Base-by-base conservation (phyloP, 163 green algal genomes). In the Chlorella variabilis region DNA sequence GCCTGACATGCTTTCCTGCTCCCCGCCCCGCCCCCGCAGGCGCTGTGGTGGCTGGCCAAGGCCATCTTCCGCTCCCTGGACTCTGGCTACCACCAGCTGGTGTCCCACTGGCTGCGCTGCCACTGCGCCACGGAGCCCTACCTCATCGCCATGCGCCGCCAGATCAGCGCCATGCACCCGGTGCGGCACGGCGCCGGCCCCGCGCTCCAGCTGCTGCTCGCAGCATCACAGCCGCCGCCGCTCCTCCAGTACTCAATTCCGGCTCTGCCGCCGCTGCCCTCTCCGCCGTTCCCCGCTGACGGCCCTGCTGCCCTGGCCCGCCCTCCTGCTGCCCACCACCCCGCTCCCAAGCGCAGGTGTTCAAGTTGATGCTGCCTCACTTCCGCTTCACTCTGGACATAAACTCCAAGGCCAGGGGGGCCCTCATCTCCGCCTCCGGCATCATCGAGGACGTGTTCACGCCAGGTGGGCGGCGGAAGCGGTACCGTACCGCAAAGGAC, bases 321-420 rank as follows among this genome's bases (percentile, higher is more conserved):
- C n/a, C n/a, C n/a, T n/a, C n/a, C n/a, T n/a, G n/a, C n/a, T n/a
- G n/a, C n/a, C n/a, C n/a, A n/a, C n/a, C n/a, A n/a, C n/a, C n/a
- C n/a, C n/a, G n/a, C n/a, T n/a, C n/a, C n/a, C n/a, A n/a, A n/a
- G 45, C 15, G 45, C 79, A 86, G 78, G 62, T 89, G 59, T 82
- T 69, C 85, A 87, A 89, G 78, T 76, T 92, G n/a, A 84, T 93
- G 84, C 23, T 85, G 39, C 88, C 86, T 3, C 88, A 93, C 84
- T 92, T 91, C 85, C 77, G 80, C n/a, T 91, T 39, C 67, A 76
- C 39, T 0, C 71, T 91, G 31, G 51, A 87, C 61, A 91, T 91
- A 83, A 91, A 91, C 77, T 33, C 42, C 77, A 82, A 86, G 54
- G 88, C 85, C 0, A 83, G 90, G 48, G 23, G 17, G 5, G 41